These are phyloP conservation scores for Aspergillus alliaceus DNA, from an alignment of 2,329 filamentous ascomycete species.

Conservation along the genomic window DNA sequence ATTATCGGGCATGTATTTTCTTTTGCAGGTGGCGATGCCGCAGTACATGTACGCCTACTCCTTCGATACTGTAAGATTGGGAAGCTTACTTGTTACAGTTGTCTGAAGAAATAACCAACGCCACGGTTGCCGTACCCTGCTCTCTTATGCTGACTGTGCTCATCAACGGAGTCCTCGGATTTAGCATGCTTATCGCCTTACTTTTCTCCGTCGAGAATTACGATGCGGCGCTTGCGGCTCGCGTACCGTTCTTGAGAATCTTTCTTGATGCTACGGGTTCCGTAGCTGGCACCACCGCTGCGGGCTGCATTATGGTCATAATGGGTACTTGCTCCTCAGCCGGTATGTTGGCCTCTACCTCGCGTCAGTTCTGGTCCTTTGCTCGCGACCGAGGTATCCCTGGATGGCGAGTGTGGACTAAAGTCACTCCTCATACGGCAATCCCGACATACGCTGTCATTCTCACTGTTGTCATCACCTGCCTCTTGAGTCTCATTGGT, in stretches of 20 bases:
- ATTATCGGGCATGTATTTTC: conserved; percentile 29
- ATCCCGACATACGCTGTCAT: conserved; percentile 27
- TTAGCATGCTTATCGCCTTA: conserved; percentile 36
- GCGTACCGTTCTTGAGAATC: conserved; percentile 39
- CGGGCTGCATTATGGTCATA: conserved; percentile 34
- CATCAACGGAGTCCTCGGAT: conserved; percentile 38
- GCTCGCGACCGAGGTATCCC: conserved; percentile 38
- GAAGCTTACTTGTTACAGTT: conserved; percentile 16
- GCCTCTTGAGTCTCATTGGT: conserved; percentile 35
- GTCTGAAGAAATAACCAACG: conserved; percentile 43
- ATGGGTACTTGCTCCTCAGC: conserved; percentile 23
- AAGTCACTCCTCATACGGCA: conserved; percentile 14
- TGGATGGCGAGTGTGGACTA: conserved; percentile 28
- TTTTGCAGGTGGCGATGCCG: conserved; percentile 38
- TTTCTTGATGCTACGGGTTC: conserved; percentile 46
- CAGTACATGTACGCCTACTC: conserved; percentile 34
- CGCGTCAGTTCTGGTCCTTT: conserved; percentile 40
- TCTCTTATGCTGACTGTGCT: conserved; percentile 37
- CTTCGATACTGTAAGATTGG: not conserved
- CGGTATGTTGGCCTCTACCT: conserved; percentile 34
- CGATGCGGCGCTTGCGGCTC: conserved; percentile 32
- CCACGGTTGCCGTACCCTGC: conserved; percentile 35
- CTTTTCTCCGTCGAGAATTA: conserved; percentile 38
- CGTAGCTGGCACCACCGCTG: conserved; percentile 31
- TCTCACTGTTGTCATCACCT: conserved; percentile 26